Evolutionary conservation across 225 moss, liverwort and hornwort species (phyloP), one percentile per base, ranked within the genome.

Genomic region (Rhytidiadelphus loreus): DNA sequence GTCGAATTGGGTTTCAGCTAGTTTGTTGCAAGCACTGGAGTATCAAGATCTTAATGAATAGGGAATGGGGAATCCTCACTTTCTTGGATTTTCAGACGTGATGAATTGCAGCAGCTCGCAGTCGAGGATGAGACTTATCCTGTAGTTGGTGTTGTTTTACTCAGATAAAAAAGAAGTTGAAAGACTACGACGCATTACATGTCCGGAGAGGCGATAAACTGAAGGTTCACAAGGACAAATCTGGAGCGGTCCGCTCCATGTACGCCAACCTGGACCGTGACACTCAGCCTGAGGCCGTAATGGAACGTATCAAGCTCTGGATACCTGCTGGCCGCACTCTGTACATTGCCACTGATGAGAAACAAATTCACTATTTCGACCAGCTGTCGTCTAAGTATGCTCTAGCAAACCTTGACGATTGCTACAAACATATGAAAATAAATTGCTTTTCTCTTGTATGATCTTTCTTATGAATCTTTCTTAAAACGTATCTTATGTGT

Each of bases 111-210:
- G 65, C 29, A 79, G 35, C 83, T 82, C 20, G 60, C 56, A 18
- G 65, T 20, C 22, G 46, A 80, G 39, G 30, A 39, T 81, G 83
- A 73, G 69, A 66, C 57, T 85, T 46, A 88, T 69, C 50, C 72
- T 64, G 23, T 8, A 53, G 16, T 37, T 46, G 33, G 3, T 35
- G 41, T 16, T 75, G 77, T 23, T 30, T n/a, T 44, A 16, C 63
- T 71, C 89, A 95, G 95, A 95, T 93, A 48, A 92, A 44, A 83
- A 14, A 62, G 80, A 77, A 87, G 80, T 35, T 95, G 74, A 81
- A 87, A 81, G 93, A 93, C 83, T 95, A 93, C 44, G 95, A 95
- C 66, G 95, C 95, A 80, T 77, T 95, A 39, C 95, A 95, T 80
- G 92, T 95, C 60, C 87, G 95, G 57, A 89, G 95, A 89, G 92